Conservation (phyloP, 257 asterid genomes). For the Thymus quinquecostatus region DNA sequence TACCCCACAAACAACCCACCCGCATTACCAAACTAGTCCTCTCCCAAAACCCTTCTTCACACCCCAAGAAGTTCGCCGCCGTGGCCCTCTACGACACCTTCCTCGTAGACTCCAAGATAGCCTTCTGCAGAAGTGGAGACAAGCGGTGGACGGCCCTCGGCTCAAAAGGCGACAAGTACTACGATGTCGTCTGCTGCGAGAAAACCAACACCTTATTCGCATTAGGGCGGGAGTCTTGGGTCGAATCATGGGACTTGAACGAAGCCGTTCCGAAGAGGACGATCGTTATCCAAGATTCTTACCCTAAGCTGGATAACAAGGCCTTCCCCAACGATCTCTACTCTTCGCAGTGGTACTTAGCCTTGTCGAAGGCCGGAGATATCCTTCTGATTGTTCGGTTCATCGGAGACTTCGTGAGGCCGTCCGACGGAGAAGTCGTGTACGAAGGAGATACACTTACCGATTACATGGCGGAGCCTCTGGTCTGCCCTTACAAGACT, state of each 20-base stretch:
- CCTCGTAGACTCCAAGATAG: background rate
- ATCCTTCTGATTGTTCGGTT: conserved; percentile 34
- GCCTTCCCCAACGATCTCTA: conserved; percentile 26
- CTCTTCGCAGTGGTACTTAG: conserved; percentile 32
- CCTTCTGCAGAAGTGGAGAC: conserved; percentile 28
- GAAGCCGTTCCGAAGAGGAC: background rate
- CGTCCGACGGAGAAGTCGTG: conserved; percentile 29
- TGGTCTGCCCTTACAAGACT: conserved; percentile 40
- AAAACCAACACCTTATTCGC: background rate
- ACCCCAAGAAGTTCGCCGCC: background rate
- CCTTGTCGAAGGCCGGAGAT: conserved; percentile 5
- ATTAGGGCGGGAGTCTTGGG: conserved; percentile 5
- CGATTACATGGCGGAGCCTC: background rate
- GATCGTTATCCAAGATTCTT: conserved; percentile 4
- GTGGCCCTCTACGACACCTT: background rate
- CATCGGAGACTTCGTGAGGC: conserved; percentile 41
- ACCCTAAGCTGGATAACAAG: background rate
- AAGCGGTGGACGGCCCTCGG: conserved; percentile 17
- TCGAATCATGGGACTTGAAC: conserved; percentile 37
- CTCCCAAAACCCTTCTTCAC: background rate
- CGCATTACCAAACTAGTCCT: background rate
- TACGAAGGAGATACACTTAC: conserved; percentile 38
- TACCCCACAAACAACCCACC: background rate
- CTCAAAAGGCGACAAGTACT: background rate
- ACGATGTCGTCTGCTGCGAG: conserved; percentile 27